Evolutionary conservation across 1,284 basidiomycete species (phyloP).

Genomic region (Ganoderma lingzhi): DNA sequence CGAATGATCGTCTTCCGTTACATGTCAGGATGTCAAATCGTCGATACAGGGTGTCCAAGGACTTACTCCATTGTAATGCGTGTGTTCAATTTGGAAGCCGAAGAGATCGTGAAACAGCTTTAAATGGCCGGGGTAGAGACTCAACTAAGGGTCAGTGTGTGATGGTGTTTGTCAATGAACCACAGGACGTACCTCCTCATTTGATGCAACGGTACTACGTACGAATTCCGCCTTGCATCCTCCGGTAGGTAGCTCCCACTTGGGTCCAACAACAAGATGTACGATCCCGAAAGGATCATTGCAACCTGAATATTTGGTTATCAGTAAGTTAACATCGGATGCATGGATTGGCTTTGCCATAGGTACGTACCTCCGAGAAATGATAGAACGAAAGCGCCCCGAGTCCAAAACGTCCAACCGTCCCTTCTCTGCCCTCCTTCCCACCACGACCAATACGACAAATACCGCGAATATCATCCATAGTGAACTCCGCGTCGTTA

Average conservation of each 20-base stretch:
- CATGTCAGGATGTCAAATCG: neutral
- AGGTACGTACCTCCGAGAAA: conserved; percentile 51
- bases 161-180: neutral
- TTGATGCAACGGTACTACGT: conserved; percentile 37
- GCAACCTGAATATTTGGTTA: conserved; percentile 43
- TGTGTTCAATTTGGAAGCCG: conserved; percentile 43
- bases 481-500: conserved; percentile 51
- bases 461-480: conserved; percentile 54
- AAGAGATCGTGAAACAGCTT: conserved; percentile 47
- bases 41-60: neutral
- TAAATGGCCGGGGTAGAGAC: conserved; percentile 53
- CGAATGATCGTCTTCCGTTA: conserved; percentile 53
- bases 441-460: conserved; percentile 52
- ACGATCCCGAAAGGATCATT: conserved; percentile 52
- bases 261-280: conserved; percentile 55
- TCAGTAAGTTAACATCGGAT: neutral
- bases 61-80: conserved; percentile 50
- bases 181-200: conserved; percentile 42
- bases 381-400: conserved; percentile 60
- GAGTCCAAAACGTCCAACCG: conserved; percentile 58
- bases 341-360: neutral
- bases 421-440: conserved; percentile 46
- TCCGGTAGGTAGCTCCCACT: conserved; percentile 47
- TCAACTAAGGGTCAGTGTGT: conserved; percentile 25
- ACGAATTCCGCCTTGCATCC: conserved; percentile 35